phyloP scores from a whole-genome alignment of 176 grass and related monocot genomes.

The Pontederia paniculata region DNA sequence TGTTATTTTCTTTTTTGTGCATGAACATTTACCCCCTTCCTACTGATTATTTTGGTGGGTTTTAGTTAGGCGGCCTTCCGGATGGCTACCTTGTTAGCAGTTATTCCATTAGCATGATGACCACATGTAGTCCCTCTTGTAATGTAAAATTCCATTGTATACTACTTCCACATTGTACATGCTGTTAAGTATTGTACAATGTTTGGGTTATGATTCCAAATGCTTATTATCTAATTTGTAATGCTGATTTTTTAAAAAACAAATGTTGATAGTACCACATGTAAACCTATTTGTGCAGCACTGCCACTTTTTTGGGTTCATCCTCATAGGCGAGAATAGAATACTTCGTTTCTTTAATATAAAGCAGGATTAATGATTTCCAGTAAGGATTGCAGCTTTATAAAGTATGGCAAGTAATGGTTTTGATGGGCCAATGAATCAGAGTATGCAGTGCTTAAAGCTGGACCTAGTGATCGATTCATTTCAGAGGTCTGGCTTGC shows the following conservation, averaged over 20 bases:
- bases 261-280: no score
- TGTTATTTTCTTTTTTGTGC: slow-evolving; percentile 11
- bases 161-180: slow-evolving; percentile 12
- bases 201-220: slow-evolving; percentile 23
- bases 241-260: background rate
- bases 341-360: no score
- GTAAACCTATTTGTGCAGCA: no score
- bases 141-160: background rate
- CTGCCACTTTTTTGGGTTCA: no score
- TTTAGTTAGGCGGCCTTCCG: slow-evolving; percentile 41
- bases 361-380: no score
- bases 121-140: slow-evolving; percentile 4
- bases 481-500: no score
- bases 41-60: slow-evolving; percentile 47
- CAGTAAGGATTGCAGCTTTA: no score
- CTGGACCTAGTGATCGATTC: no score
- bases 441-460: no score
- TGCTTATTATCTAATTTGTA: slow-evolving; percentile 27
- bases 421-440: no score
- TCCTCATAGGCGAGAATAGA: no score
- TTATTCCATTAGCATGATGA: slow-evolving; percentile 1
- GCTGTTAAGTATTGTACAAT: slow-evolving; percentile 34
- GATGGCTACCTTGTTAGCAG: slow-evolving; percentile 30
- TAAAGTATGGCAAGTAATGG: no score
- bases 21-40: background rate